Percentiles rank a stretch among this genome's conserved stretches.
Conservation (phyloP, 805 yeast genomes). For the Candida qinlingensis region DNA sequence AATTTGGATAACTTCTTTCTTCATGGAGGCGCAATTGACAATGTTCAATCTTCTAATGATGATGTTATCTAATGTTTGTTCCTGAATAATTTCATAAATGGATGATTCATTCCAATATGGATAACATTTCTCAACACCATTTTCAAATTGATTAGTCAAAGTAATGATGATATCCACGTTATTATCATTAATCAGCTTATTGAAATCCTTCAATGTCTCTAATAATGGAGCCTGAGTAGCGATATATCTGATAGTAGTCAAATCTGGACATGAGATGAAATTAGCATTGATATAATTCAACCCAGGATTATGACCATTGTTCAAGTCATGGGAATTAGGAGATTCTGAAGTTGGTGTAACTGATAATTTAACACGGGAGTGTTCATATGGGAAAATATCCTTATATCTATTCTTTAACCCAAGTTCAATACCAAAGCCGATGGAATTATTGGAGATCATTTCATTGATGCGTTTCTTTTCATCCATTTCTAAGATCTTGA, state of each 20-base stretch:
- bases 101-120: slow-evolving; percentile 75
- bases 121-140: slow-evolving; percentile 74
- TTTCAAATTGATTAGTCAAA: slow-evolving; percentile 70
- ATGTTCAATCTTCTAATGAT: slow-evolving; percentile 38
- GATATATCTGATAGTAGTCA: slow-evolving; percentile 44
- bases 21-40: slow-evolving; percentile 23
- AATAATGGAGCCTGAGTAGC: slow-evolving; percentile 88
- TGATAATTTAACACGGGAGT: slow-evolving; percentile 65
- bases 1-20: slow-evolving; percentile 59
- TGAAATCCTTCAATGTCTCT: slow-evolving; percentile 76
- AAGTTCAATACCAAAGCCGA: slow-evolving; percentile 60
- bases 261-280: slow-evolving; percentile 37
- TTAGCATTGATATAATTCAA: slow-evolving; percentile 84
- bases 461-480: slow-evolving; percentile 64
- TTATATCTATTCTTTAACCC: slow-evolving; percentile 82
- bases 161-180: slow-evolving; percentile 64
- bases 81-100: slow-evolving; percentile 17
- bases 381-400: slow-evolving; percentile 84
- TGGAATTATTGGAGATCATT: slow-evolving; percentile 22
- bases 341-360: slow-evolving; percentile 5
- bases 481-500: slow-evolving; percentile 58
- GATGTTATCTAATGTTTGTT: slow-evolving; percentile 21
- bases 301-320: slow-evolving; percentile 18
- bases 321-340: slow-evolving; percentile 14
- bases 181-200: slow-evolving; percentile 69